Base-by-base conservation (phyloP, 2,329 filamentous ascomycete genomes). In the Microdochium bolleyi region DNA sequence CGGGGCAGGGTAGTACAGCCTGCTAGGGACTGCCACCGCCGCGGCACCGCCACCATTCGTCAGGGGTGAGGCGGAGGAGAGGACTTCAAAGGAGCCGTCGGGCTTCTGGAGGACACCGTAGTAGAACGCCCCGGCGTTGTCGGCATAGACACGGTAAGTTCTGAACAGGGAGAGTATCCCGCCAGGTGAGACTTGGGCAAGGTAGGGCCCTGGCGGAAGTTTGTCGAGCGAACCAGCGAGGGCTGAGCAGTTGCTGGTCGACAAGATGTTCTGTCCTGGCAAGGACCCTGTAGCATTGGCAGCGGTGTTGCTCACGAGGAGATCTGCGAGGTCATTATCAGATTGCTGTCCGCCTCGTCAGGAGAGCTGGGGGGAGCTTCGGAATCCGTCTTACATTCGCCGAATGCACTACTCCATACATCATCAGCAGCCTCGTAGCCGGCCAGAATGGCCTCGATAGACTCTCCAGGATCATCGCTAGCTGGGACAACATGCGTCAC, bases 1-100 rank as follows among this genome's bases (percentile, higher is more conserved):
- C 48, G 71, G 75, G 2, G 71, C 76, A 64, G 72, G 82, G 66
- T 84, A 84, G 66, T 84, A 84, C 0, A 85, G 67, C 10, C 83
- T 73, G 7, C 81, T 85, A 3, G 82, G 82, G 0, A 86, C 83
- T 61, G 8, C 66, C 24, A 70, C 56, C 34, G 49, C 44, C 19
- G 21, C 44, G 44, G 44, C 44, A 7, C 44, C 44, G 21, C 21
- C 24, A 13, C 44, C 44, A n/a, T 48, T 27, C 10, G 44, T 48
- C 21, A 24, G 21, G 7, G 44, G 44, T 27, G 44, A 48, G 5
- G 21, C 44, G 13, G 44, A 48, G 10, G 44, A 24, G 5, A 48
- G 44, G 21, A 48, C 44, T 8, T 48, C 44, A n/a, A 48, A 48
- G 19, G 21, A 24, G 4, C 21, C 21, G 10, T 48, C 44, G 7